A percentile compares a stretch with the other conserved stretches of the same genome.
Conservation (phyloP, 805 yeast genomes). For the Monosporozyma servazzii region DNA sequence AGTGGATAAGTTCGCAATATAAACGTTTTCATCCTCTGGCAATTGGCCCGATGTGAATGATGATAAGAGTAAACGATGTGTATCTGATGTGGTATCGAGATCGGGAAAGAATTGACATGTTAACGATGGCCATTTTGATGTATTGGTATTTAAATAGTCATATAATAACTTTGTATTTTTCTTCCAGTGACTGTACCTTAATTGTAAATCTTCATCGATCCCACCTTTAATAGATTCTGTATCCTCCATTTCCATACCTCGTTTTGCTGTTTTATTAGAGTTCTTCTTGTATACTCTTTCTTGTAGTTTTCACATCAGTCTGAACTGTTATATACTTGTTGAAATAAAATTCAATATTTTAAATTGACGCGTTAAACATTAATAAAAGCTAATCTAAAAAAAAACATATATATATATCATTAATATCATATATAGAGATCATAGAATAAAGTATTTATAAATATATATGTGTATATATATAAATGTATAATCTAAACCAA, state of each 20-base stretch:
- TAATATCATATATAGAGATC: neutral
- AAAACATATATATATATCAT: neutral
- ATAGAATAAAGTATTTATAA: neutral
- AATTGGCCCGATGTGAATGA: constrained; percentile 29
- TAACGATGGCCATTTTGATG: constrained; percentile 62
- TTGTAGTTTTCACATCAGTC: neutral
- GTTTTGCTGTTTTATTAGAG: neutral
- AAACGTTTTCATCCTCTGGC: constrained; percentile 28
- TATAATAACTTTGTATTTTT: constrained; percentile 71
- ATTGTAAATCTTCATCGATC: constrained; percentile 21
- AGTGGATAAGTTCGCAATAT: constrained; percentile 25
- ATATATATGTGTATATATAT: neutral
- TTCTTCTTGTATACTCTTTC: neutral
- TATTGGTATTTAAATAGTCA: constrained; percentile 60
- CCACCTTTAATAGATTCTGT: neutral
- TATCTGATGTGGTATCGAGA: constrained; percentile 20
- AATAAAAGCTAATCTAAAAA: neutral
- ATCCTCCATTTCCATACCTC: neutral
- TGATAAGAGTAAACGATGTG: constrained; percentile 25
- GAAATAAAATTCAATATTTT: neutral
- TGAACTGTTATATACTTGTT: no score
- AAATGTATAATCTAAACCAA: no score
- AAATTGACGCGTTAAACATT: neutral
- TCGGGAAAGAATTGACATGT: constrained; percentile 62
- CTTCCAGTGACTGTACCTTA: constrained; percentile 50